Conservation (phyloP, 2,329 filamentous ascomycete species). For the Cadophora malorum region DNA sequence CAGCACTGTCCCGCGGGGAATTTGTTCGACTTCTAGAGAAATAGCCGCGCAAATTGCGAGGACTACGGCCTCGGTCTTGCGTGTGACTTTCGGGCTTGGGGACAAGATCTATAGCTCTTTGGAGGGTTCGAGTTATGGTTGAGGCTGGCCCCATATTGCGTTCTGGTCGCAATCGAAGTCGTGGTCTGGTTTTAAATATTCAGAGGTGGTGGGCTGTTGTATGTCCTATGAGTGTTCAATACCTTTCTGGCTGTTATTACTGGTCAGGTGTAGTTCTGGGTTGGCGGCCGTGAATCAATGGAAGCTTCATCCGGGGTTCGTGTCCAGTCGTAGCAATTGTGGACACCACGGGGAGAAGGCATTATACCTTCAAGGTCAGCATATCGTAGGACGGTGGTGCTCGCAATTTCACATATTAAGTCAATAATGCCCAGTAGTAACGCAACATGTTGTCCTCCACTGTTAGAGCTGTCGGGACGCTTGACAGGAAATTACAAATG, state of each 20-base stretch:
- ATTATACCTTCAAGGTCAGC: no score
- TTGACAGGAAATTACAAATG: no score
- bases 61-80: background rate
- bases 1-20: background rate
- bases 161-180: background rate
- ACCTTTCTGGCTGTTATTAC: background rate
- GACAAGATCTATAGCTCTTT: constrained; percentile 4
- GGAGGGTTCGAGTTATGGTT: background rate
- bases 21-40: background rate
- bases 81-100: background rate
- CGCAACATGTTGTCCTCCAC: no score
- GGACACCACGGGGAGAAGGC: no score
- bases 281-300: background rate
- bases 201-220: background rate
- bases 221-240: background rate
- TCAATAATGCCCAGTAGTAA: no score
- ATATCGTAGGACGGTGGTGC: no score
- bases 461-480: no score
- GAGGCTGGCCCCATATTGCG: background rate
- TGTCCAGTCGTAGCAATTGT: no score
- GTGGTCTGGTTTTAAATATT: background rate
- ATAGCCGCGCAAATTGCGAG: background rate
- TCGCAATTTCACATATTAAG: no score
- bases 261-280: background rate
- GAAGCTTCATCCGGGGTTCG: background rate